Base-by-base conservation (phyloP, 2,329 filamentous ascomycete genomes). In the Exophiala sideris region DNA sequence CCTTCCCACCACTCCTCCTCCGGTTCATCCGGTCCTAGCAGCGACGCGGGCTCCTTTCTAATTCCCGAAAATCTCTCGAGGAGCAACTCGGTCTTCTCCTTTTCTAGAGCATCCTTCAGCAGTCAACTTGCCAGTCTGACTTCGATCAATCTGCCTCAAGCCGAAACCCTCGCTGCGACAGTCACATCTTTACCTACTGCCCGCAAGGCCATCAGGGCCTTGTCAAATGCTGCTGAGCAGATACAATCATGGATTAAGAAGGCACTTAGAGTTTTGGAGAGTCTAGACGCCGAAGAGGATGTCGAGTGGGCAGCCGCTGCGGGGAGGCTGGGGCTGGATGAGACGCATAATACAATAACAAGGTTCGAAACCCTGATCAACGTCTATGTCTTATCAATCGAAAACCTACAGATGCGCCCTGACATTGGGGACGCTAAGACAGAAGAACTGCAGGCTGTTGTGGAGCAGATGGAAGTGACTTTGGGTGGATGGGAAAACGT, bases 231-330 rank as follows among this genome's bases (percentile, higher is more conserved):
- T 9, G 90, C 91, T 3, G 89, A 95, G 58, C 91, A 97, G 71
- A 97, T 99, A 62, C 82, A 87, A 59, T 86, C 87, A 65, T 99
- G 94, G 94, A 96, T 96, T 67, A 82, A 82, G 60, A 96, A 96
- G 70, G 92, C 92, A 0, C 87, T 87, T 0, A 90, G 95, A 65
- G 91, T 97, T 32, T 84, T 99, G 49, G 82, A 83, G 50, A 91
- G 91, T 4, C 76, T 99, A 39, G 91, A 97, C 69, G 91, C 91
- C 49, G 92, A 97, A 59, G 94, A 97, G 69, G 94, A 99, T 67
- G 91, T 97, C 12, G 92, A 97, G 70, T 99, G 94, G 94, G 91
- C 83, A 7, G 82, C 94, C 2, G 92, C 91, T 1, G 94, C 90
- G 48, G 94, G 94, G 29, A 68, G 76, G 57, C 71, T 77, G 55